Base-by-base conservation (phyloP, 148 eudicot genomes). In the Dysphania ambrosioides region DNA sequence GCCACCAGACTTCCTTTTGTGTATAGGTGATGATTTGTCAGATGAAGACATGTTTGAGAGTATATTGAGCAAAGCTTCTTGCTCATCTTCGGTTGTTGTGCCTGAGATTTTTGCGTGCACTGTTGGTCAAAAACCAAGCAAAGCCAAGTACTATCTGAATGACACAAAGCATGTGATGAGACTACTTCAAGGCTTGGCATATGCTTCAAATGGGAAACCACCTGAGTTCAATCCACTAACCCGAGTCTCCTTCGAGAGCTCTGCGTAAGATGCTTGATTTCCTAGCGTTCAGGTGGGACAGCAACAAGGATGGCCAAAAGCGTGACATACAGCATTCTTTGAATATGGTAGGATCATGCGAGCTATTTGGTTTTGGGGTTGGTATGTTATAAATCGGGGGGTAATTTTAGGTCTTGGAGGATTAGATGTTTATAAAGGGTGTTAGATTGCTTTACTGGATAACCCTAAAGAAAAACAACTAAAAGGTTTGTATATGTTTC, bases 31-130 rank as follows among this genome's bases (percentile, higher is more conserved):
- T 61, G 93, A 89, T 65, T 71, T 82, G 44, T 89, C 91, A 16
- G 91, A 89, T 47, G 93, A 89, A 80, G 93, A 89, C 71, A 89
- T 89, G 93, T 89, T 87, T 30, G 89, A 89, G 79, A 82, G 84
- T 69, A 78, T 87, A 44, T 70, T 62, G 30, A 82, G 75, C 53
- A 70, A 71, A 59, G 82, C 86, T 0, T 80, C 85, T 0, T 34
- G 68, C 30, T 49, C 82, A 12, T 74, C 82, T 3, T 32, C 64
- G 26, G 72, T 81, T 6, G 59, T 67, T 31, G 36, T 49, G 44
- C 89, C 94, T 0, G 88, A 86, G 75, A 80, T 87, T 15, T 87
- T 84, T n/a, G 81, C 89, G 35, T 90, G 94, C 81, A 90, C 94
- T 0, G 87, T 90, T 16, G 94, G 91, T 57, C 90, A 85, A 42